Percentiles rank a stretch among this genome's conserved stretches.
These are phyloP conservation scores for Avicennia marina DNA, from an alignment of 257 asterid genomes.

Conservation along the genomic window DNA sequence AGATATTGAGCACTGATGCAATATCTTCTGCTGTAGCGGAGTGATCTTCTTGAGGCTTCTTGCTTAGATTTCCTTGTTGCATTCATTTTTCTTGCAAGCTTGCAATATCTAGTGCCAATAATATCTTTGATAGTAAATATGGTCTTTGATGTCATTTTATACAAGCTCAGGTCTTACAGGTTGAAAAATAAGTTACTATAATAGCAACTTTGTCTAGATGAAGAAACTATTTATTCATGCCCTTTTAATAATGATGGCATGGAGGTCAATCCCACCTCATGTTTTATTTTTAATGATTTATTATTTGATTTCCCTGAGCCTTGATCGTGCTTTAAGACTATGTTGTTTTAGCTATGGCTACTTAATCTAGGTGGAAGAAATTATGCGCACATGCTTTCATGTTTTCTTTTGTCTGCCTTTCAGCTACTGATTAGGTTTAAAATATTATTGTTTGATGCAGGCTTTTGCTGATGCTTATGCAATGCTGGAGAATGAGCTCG, in stretches of 20 bases:
- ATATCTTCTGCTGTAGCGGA: neutral
- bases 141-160: neutral
- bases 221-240: neutral
- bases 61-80: too few species aligned
- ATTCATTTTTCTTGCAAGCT: slow-evolving; percentile 1
- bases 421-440: neutral
- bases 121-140: neutral
- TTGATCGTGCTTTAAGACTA: too few species aligned
- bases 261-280: too few species aligned
- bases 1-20: neutral
- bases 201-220: neutral
- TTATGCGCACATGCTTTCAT: neutral
- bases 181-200: too few species aligned
- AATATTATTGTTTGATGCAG: slow-evolving; percentile 31
- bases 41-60: neutral
- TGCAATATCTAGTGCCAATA: neutral
- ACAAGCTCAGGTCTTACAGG: too few species aligned
- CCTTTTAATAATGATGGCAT: neutral
- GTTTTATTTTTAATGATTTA: too few species aligned
- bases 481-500: slow-evolving; percentile 67
- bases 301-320: too few species aligned
- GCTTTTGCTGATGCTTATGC: slow-evolving; percentile 99
- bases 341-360: neutral
- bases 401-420: neutral
- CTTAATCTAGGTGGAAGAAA: slow-evolving; percentile 5